These are phyloP conservation scores for Termitomyces sp. DNA, from an alignment of 768 basidiomycete genomes.

Conservation along the genomic window DNA sequence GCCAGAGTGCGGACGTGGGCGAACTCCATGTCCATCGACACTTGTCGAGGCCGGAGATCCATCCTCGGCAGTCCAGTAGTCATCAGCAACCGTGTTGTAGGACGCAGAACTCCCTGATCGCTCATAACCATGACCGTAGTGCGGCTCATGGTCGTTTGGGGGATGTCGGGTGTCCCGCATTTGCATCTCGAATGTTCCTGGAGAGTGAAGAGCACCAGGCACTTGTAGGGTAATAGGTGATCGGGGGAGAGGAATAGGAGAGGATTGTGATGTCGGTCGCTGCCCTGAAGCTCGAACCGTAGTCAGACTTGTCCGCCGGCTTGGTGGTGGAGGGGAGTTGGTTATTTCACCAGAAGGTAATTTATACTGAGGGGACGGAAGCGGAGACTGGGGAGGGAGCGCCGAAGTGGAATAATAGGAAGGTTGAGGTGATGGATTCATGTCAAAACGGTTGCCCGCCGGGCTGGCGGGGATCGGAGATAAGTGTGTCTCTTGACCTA, in stretches of 20 bases:
- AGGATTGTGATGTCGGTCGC: constrained; percentile 19
- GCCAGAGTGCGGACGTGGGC: not conserved
- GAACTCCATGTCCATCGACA: not conserved
- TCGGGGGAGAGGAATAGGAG: constrained; percentile 22
- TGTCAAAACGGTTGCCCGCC: constrained; percentile 15
- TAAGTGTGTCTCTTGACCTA: constrained; percentile 20
- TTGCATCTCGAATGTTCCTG: constrained; percentile 14
- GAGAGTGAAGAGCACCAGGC: constrained; percentile 5
- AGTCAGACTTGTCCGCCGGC: constrained; percentile 33
- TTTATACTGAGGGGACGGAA: constrained; percentile 48
- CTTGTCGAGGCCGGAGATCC: not conserved
- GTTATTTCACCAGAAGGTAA: constrained; percentile 44
- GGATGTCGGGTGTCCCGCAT: constrained; percentile 21
- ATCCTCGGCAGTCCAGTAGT: constrained; percentile 31
- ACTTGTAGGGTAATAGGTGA: constrained; percentile 16
- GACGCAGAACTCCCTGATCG: constrained; percentile 38
- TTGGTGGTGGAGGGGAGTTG: constrained; percentile 37
- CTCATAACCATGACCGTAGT: constrained; percentile 17
- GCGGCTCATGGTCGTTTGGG: constrained; percentile 15
- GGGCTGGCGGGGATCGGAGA: constrained; percentile 23
- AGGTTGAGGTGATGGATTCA: constrained; percentile 33
- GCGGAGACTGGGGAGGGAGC: constrained; percentile 58
- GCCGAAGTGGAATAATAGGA: constrained; percentile 75
- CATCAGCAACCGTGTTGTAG: constrained; percentile 43
- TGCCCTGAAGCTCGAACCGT: constrained; percentile 23